Evolutionary conservation across 306 rosid species (phyloP).

Genomic region (Gynostemma pentaphyllum): DNA sequence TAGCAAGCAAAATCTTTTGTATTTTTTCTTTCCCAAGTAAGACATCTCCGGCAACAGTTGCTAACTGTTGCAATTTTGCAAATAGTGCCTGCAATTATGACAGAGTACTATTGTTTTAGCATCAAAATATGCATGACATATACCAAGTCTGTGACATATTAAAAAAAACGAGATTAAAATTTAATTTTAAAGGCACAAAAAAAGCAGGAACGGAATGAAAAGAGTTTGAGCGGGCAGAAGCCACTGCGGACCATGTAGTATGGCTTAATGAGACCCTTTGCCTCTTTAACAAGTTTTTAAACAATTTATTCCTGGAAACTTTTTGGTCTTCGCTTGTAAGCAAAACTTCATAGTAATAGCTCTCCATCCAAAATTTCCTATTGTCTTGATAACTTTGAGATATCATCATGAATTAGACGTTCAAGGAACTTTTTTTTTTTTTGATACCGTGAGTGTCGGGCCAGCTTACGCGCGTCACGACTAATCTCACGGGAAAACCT

Average conservation of each 20-base stretch:
- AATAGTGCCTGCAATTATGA: conserved; percentile 67
- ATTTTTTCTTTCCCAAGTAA: conserved; percentile 79
- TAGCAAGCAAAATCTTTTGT: conserved; percentile 90
- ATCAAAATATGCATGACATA: conserved; percentile 3
- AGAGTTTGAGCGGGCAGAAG: background rate
- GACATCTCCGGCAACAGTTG: conserved; percentile 93
- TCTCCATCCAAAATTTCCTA: background rate
- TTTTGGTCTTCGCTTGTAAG: background rate
- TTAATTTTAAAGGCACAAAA: no score
- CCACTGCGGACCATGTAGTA: background rate
- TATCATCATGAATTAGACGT: background rate
- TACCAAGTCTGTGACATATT: background rate
- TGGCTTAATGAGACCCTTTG: background rate
- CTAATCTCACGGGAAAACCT: no score
- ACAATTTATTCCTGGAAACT: background rate
- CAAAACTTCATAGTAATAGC: background rate
- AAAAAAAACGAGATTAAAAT: background rate
- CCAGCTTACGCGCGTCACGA: no score
- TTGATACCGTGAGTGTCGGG: no score
- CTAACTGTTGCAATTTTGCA: conserved; percentile 80
- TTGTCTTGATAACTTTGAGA: background rate
- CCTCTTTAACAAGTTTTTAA: background rate
- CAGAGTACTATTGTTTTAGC: conserved; percentile 13
- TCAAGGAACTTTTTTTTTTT: background rate
- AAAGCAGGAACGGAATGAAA: background rate